These are phyloP conservation scores for Paramecium octaurelia DNA, from an alignment of 73 alveolate genomes.

Conservation along the genomic window DNA sequence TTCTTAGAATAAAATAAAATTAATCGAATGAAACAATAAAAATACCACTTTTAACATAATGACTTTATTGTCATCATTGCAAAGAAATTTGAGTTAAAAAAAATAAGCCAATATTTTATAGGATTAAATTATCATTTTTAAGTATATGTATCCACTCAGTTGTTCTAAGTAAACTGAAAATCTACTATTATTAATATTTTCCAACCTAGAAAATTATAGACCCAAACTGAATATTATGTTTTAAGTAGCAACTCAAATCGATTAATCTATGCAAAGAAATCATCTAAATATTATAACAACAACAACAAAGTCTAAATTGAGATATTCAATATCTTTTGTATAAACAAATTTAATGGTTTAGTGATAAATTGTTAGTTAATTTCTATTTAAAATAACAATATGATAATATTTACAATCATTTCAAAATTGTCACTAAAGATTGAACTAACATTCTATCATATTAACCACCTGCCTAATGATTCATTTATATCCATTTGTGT, in stretches of 20 bases:
- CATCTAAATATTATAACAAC: too few relatives aligned
- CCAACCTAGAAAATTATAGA: too few relatives aligned
- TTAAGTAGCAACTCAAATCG: background rate
- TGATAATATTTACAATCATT: background rate
- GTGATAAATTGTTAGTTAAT: too few relatives aligned
- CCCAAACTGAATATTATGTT: background rate
- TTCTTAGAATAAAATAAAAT: background rate
- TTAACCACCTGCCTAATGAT: background rate
- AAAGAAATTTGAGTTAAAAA: background rate
- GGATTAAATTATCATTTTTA: too few relatives aligned
- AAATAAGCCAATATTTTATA: background rate
- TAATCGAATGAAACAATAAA: background rate
- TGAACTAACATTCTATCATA: background rate
- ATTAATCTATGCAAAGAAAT: background rate
- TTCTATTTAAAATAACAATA: too few relatives aligned
- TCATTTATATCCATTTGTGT: background rate
- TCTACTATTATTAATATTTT: too few relatives aligned
- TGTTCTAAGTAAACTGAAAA: too few relatives aligned
- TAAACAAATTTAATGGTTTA: too few relatives aligned
- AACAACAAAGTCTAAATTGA: too few relatives aligned
- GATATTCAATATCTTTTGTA: too few relatives aligned
- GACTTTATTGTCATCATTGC: background rate
- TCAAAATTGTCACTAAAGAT: background rate
- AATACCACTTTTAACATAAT: background rate
- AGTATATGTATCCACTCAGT: too few relatives aligned